Base-by-base conservation (phyloP, 257 asterid genomes). In the Euphrasia confusa region DNA sequence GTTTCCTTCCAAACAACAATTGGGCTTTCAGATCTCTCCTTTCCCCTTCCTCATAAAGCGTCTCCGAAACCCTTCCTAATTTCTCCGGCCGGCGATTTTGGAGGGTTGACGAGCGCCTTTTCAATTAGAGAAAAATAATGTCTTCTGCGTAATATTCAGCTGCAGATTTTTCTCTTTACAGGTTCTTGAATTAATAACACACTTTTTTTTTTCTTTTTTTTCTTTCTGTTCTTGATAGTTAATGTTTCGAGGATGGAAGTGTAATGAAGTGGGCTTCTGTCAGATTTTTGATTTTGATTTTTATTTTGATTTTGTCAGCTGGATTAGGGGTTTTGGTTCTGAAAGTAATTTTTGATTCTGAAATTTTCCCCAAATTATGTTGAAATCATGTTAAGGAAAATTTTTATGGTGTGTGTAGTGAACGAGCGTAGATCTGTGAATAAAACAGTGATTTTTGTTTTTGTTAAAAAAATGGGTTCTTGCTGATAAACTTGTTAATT, bases 351-450 rank as follows among this genome's bases (percentile, higher is more conserved):
- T 2, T 8, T 27, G 21, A 12, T n/a, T 15, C 39, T 39, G 4
- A 17, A 24, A 21, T 21, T 14, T 55, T 57, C 58, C 54, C 17
- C 15, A 13, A 10, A 24, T 42, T 4, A 17, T 35, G 62, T 35
- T 35, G 12, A 21, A 10, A n/a, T 58, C 27, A 47, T 55, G 27
- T 35, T 40, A 17, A 28, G 56, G 69, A 24, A 24, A 24, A 26
- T 33, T 59, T 32, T 7, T 10, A 49, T 10, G 5, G 53, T 61
- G 45, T n/a, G 68, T 54, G 37, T 17, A 26, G 13, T 4, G 13
- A 21, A 39, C 54, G 10, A 39, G 11, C 45, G 5, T 61, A 71
- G 81, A 79, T 79, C 81, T 79, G 70, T 71, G 61, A 11, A 60
- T 37, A 50, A 64, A 73, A 14, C 68, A 64, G 15, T 55, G 48